Evolutionary conservation across 2,329 filamentous ascomycete genomes (phyloP).

Genomic region (Lachnellula hyalina): DNA sequence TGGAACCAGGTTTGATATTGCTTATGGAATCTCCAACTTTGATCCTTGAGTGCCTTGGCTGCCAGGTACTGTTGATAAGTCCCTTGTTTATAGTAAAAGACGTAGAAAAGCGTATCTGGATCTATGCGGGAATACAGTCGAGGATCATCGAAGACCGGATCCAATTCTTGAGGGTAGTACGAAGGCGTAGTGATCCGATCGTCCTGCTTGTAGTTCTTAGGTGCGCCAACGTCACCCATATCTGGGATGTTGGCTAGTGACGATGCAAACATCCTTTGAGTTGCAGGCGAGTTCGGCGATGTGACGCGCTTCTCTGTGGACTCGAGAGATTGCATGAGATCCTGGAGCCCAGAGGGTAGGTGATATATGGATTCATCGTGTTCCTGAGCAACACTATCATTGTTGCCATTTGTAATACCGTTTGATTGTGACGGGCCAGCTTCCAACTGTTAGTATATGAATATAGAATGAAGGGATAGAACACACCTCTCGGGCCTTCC

Average conservation of each 20-base stretch:
- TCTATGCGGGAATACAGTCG: slow-evolving; percentile 84
- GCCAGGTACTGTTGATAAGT: slow-evolving; percentile 94
- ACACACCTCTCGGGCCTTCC: slow-evolving; percentile 43
- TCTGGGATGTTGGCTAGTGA: slow-evolving; percentile 73
- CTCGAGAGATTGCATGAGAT: slow-evolving; percentile 88
- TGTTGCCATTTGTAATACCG: slow-evolving; percentile 45
- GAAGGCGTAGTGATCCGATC: slow-evolving; percentile 71
- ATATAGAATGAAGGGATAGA: slow-evolving; percentile 5
- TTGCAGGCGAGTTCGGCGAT: slow-evolving; percentile 49
- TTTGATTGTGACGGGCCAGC: slow-evolving; percentile 40
- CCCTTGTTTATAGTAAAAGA: slow-evolving; percentile 98
- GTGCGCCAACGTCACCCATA: slow-evolving; percentile 69
- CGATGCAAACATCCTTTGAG: slow-evolving; percentile 68
- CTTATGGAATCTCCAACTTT: slow-evolving; percentile 99
- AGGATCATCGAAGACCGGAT: slow-evolving; percentile 86
- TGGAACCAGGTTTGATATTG: slow-evolving; percentile 99
- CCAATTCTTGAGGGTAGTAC: slow-evolving; percentile 89
- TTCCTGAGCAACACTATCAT: slow-evolving; percentile 42
- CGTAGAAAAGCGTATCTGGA: slow-evolving; percentile 94
- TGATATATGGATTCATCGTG: slow-evolving; percentile 85
- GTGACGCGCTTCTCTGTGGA: slow-evolving; percentile 65
- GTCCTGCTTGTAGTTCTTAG: slow-evolving; percentile 78
- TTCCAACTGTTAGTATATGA: slow-evolving; percentile 14
- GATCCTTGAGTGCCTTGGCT: slow-evolving; percentile 93
- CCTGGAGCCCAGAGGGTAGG: slow-evolving; percentile 79